These are phyloP conservation scores for Tolypocladium amazonense DNA, from an alignment of 2,329 filamentous ascomycete species.

Conservation along the genomic window DNA sequence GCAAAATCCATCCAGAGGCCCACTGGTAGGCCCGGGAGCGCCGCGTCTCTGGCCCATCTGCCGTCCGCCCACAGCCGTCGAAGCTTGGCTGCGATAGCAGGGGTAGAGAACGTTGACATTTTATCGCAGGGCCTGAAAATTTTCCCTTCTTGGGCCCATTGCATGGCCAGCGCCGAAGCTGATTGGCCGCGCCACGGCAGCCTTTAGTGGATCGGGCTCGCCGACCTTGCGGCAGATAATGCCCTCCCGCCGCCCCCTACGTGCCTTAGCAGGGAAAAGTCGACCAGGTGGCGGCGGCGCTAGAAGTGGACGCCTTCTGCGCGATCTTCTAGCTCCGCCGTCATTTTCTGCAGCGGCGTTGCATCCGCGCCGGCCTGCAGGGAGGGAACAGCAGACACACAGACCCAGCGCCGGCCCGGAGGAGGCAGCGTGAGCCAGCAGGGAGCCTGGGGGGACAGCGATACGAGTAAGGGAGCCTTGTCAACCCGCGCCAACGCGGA, in stretches of 20 bases:
- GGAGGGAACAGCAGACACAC: background rate
- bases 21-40: background rate
- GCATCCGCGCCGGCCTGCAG: background rate
- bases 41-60: background rate
- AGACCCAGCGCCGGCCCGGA: background rate
- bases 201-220: background rate
- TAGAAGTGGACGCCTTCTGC: background rate
- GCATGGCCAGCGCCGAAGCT: background rate
- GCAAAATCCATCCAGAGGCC: background rate
- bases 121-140: background rate
- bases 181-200: background rate
- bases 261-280: background rate
- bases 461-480: background rate
- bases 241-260: background rate
- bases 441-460: background rate
- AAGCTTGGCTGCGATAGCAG: background rate
- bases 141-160: background rate
- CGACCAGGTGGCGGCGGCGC: background rate
- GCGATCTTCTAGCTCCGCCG: background rate
- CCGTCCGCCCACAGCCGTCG: background rate
- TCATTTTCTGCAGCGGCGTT: background rate
- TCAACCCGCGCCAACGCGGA: background rate
- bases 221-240: background rate
- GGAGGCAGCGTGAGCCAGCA: background rate
- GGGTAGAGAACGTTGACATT: background rate